Evolutionary conservation across 148 eudicot species (phyloP).

Genomic region (Polygonum maritimum): DNA sequence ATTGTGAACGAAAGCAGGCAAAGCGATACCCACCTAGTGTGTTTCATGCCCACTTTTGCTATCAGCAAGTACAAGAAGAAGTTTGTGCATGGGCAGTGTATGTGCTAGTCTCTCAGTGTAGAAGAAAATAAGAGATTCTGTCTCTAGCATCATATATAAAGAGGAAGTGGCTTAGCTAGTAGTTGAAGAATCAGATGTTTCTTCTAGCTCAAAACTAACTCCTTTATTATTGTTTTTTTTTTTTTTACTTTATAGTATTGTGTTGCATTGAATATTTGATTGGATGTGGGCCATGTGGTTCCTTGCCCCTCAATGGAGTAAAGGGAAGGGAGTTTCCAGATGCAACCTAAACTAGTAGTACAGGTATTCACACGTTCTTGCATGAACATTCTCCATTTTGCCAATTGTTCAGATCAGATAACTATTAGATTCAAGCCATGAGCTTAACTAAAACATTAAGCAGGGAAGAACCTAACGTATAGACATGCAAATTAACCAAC

Average conservation of each 20-base stretch:
- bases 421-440: no score
- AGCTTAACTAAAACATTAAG: no score
- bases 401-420: no score
- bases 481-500: no score
- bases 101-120: background rate
- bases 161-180: background rate
- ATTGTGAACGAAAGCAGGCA: background rate
- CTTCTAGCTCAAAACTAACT: background rate
- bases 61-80: background rate
- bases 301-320: slow-evolving; percentile 1
- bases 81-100: no score
- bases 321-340: background rate
- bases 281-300: background rate
- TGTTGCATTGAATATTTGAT: background rate
- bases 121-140: background rate
- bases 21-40: background rate
- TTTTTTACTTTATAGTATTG: background rate
- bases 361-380: no score
- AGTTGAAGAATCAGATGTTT: background rate
- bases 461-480: no score
- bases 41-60: background rate
- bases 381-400: no score
- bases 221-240: background rate
- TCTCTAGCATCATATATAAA: background rate
- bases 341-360: no score